Evolutionary conservation across 2,329 filamentous ascomycete genomes (phyloP).

Genomic region (Pseudogymnoascus sp.): DNA sequence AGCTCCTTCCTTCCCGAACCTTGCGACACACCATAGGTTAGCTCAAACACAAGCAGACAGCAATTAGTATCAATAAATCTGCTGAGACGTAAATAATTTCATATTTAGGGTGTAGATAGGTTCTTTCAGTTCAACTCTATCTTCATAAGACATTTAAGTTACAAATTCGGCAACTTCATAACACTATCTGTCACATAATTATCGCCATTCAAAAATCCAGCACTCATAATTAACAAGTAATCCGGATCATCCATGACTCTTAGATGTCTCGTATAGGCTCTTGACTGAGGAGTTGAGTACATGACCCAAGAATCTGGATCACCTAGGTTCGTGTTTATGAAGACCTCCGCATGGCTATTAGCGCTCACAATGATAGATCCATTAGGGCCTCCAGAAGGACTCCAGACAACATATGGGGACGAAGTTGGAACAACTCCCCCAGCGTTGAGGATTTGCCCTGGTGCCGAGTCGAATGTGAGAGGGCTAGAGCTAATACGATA

Average conservation of each 20-base stretch:
- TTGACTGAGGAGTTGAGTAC: slow-evolving; percentile 9
- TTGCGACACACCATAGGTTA: too few relatives aligned
- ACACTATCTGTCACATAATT: slow-evolving; percentile 12
- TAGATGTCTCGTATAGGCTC: slow-evolving; percentile 11
- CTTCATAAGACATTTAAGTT: neutral
- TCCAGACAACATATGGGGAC: slow-evolving; percentile 48
- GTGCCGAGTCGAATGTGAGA: slow-evolving; percentile 37
- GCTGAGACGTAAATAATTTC: neutral
- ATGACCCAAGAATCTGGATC: slow-evolving; percentile 8
- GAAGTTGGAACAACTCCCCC: slow-evolving; percentile 36
- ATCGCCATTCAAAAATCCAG: slow-evolving; percentile 6
- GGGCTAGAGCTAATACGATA: slow-evolving; percentile 44
- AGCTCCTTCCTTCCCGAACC: neutral
- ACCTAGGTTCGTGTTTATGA: slow-evolving; percentile 12
- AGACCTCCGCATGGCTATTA: slow-evolving; percentile 11
- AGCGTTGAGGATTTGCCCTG: slow-evolving; percentile 35
- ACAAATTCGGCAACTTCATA: slow-evolving; percentile 10
- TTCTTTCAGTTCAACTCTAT: neutral
- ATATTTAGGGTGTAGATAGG: neutral
- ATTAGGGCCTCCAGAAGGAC: slow-evolving; percentile 35
- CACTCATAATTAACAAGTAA: slow-evolving; percentile 12
- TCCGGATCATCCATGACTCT: slow-evolving; percentile 11
- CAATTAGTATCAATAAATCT: neutral
- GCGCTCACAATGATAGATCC: slow-evolving; percentile 43
- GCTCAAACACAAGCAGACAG: too few relatives aligned